Percentiles rank a stretch among this genome's conserved stretches.
Evolutionary conservation across 495 filamentous ascomycete genomes (phyloP).

Genomic region (Aspergillus sclerotioniger): DNA sequence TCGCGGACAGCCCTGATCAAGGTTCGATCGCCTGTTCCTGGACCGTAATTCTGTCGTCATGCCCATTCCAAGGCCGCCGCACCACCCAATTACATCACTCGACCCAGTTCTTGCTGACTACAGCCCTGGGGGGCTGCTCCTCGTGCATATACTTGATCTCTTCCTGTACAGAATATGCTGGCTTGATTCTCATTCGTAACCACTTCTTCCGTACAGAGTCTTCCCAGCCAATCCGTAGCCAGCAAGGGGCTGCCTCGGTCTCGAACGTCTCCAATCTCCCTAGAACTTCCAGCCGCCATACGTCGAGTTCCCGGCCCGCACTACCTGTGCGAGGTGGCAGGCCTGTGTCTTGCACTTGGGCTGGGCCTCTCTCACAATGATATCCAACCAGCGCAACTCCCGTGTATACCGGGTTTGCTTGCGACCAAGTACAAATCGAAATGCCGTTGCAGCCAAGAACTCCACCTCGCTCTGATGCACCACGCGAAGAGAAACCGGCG

Average conservation of each 20-base stretch:
- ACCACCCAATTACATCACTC: neutral
- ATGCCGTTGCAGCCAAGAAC: constrained; percentile 68
- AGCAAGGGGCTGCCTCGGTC: constrained; percentile 3
- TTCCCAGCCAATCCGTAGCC: neutral
- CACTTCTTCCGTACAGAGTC: neutral
- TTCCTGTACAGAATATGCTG: neutral
- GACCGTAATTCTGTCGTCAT: constrained; percentile 1
- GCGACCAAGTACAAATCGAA: constrained; percentile 58
- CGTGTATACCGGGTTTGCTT: constrained; percentile 67
- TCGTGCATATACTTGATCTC: neutral
- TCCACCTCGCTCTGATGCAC: constrained; percentile 64
- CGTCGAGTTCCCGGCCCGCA: constrained; percentile 30
- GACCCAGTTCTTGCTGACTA: neutral
- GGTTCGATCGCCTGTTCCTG: constrained; percentile 3
- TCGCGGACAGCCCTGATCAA: neutral
- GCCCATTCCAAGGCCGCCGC: neutral
- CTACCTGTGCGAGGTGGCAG: constrained; percentile 30
- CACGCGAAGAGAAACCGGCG: constrained; percentile 47
- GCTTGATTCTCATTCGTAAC: no score
- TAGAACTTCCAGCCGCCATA: constrained; percentile 46
- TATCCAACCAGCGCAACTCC: constrained; percentile 62
- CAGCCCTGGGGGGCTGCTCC: neutral
- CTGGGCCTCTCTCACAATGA: constrained; percentile 33
- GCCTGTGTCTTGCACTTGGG: constrained; percentile 29
- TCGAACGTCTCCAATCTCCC: neutral